phyloP scores from a whole-genome alignment of 2,329 filamentous ascomycete genomes.

The Fusarium stilboides region DNA sequence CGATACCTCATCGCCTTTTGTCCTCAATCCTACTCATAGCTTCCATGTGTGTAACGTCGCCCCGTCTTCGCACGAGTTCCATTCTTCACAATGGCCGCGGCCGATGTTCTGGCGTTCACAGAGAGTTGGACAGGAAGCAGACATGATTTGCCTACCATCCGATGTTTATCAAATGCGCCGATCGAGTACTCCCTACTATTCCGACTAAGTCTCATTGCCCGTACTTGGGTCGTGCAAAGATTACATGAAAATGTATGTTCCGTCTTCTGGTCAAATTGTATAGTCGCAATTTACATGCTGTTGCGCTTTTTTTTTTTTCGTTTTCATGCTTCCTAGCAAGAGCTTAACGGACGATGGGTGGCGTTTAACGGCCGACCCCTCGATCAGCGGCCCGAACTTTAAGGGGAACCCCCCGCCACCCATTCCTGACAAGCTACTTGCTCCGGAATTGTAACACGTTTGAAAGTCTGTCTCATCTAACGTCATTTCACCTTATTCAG shows the following conservation, averaged over 20 bases:
- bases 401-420: constrained; percentile 47
- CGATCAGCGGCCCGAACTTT: constrained; percentile 43
- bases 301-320: constrained; percentile 12
- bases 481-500: constrained; percentile 37
- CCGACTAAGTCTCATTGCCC: constrained; percentile 54
- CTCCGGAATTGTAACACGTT: constrained; percentile 36
- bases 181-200: constrained; percentile 48
- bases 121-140: constrained; percentile 60
- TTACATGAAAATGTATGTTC: constrained; percentile 44
- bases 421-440: constrained; percentile 38
- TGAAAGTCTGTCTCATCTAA: constrained; percentile 46
- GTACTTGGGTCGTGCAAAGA: constrained; percentile 52
- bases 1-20: constrained; percentile 24
- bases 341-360: constrained; percentile 43
- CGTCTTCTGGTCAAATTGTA: constrained; percentile 9
- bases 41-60: constrained; percentile 68
- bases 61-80: constrained; percentile 60
- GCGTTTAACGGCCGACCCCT: constrained; percentile 46
- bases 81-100: constrained; percentile 69
- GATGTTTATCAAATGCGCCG: constrained; percentile 50
- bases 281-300: constrained; percentile 11
- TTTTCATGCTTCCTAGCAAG: constrained; percentile 20
- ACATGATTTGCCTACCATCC: constrained; percentile 57
- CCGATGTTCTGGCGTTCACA: constrained; percentile 62
- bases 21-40: constrained; percentile 51